phyloP scores from a whole-genome alignment of 129 eudicot genomes.

The Scalesia atractyloides region DNA sequence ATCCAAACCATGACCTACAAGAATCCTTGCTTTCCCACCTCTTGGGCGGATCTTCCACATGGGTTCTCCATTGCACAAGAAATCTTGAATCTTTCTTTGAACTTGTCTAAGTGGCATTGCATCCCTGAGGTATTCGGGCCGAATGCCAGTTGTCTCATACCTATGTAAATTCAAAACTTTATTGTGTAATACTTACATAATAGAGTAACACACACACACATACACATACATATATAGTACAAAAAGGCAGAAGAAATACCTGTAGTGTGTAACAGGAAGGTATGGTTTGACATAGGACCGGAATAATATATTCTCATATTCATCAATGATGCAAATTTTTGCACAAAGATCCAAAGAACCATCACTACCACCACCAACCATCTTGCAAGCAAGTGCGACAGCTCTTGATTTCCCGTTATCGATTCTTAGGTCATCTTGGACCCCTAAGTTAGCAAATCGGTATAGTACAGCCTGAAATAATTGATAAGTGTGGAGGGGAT shows the following conservation, averaged over 20 bases:
- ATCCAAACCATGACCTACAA: conserved; percentile 94
- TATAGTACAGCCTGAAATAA: conserved; percentile 47
- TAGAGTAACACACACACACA: background rate
- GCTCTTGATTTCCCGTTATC: conserved; percentile 57
- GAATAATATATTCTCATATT: conserved; percentile 70
- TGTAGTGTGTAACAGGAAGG: conserved; percentile 71
- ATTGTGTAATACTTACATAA: conserved; percentile 7
- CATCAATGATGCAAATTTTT: conserved; percentile 89
- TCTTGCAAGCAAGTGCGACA: conserved; percentile 91
- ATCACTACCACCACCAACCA: conserved; percentile 99
- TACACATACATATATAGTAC: background rate
- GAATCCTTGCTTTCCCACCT: conserved; percentile 90
- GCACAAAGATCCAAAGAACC: conserved; percentile 94
- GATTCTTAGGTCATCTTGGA: conserved; percentile 67
- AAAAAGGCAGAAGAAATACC: conserved; percentile 40
- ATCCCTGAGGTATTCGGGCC: conserved; percentile 83
- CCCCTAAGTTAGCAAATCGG: conserved; percentile 85
- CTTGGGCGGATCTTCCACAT: conserved; percentile 91
- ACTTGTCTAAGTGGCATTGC: conserved; percentile 91
- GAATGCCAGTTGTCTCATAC: conserved; percentile 88
- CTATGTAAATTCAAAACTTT: conserved; percentile 32
- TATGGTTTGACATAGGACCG: conserved; percentile 76
- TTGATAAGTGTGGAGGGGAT: background rate
- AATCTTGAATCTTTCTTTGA: conserved; percentile 89
- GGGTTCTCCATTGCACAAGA: conserved; percentile 96